phyloP scores from a whole-genome alignment of 1,139 yeast species.

The Pneumocystis wakefieldiae region DNA sequence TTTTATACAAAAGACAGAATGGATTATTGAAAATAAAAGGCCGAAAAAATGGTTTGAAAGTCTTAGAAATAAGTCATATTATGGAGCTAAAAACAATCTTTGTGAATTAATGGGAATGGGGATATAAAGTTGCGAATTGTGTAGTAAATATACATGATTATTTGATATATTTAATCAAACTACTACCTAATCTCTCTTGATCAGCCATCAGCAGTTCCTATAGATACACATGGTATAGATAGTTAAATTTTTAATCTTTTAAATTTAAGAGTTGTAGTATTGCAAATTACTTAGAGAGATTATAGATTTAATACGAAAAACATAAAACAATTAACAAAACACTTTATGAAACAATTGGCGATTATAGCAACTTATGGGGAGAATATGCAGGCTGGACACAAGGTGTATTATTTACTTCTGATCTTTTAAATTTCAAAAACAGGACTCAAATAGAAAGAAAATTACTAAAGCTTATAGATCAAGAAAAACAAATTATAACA shows the following conservation, averaged over 20 bases:
- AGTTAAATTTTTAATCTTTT: slow-evolving; percentile 2
- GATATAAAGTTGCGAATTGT: slow-evolving; percentile 97
- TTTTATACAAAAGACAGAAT: slow-evolving; percentile 68
- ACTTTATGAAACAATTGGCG: slow-evolving; percentile 48
- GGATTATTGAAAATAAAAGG: slow-evolving; percentile 24
- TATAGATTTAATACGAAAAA: slow-evolving; percentile 38
- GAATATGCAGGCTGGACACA: slow-evolving; percentile 97
- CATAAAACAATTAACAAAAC: slow-evolving; percentile 36
- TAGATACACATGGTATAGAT: slow-evolving; percentile 82
- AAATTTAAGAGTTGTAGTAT: neutral
- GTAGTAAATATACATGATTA: slow-evolving; percentile 23
- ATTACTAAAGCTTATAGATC: slow-evolving; percentile 57
- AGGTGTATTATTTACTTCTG: slow-evolving; percentile 77
- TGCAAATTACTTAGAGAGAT: slow-evolving; percentile 68
- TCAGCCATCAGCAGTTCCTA: slow-evolving; percentile 80
- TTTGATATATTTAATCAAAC: neutral
- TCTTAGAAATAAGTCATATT: slow-evolving; percentile 35
- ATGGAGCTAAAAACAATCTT: slow-evolving; percentile 48
- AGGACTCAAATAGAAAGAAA: slow-evolving; percentile 13
- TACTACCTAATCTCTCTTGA: slow-evolving; percentile 73
- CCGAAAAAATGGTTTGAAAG: slow-evolving; percentile 20
- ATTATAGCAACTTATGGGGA: slow-evolving; percentile 61
- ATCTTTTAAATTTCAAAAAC: slow-evolving; percentile 27
- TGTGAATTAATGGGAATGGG: slow-evolving; percentile 77
- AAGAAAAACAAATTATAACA: slow-evolving; percentile 58